phyloP scores from a whole-genome alignment of 345 rosid genomes.

The Balakata baccata region DNA sequence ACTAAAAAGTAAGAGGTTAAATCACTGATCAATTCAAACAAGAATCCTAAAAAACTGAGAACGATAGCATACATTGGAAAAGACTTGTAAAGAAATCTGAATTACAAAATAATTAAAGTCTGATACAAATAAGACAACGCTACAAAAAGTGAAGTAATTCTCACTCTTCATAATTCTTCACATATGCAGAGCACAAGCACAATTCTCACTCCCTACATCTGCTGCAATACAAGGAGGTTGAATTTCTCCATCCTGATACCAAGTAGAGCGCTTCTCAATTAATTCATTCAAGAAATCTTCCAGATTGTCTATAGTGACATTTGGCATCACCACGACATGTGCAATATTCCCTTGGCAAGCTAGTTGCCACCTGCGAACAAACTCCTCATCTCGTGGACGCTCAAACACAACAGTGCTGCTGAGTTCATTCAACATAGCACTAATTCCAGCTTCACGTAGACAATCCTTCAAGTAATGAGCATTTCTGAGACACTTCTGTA shows the following conservation, averaged over 20 bases:
- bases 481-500: conserved; percentile 85
- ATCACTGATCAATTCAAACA: neutral
- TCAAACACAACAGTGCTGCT: conserved; percentile 96
- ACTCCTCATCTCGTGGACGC: conserved; percentile 83
- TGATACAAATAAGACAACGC: conserved; percentile 13
- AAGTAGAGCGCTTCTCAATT: conserved; percentile 46
- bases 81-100: conserved; percentile 3
- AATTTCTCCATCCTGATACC: conserved; percentile 51
- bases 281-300: conserved; percentile 66
- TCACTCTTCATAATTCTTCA: conserved; percentile 22
- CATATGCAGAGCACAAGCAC: conserved; percentile 61
- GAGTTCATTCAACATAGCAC: conserved; percentile 91
- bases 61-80: neutral
- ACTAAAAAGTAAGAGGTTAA: too few species aligned
- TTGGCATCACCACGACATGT: conserved; percentile 96
- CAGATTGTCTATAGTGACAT: conserved; percentile 69
- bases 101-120: conserved; percentile 16
- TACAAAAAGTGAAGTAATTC: conserved; percentile 8
- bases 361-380: conserved; percentile 90
- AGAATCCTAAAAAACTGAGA: too few species aligned
- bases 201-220: conserved; percentile 64
- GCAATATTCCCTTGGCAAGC: conserved; percentile 87
- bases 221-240: conserved; percentile 61
- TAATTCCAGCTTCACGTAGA: conserved; percentile 59
- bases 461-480: conserved; percentile 82